These are phyloP conservation scores for Oryza brachyantha DNA, from an alignment of 176 grass and related monocot species.

Conservation along the genomic window DNA sequence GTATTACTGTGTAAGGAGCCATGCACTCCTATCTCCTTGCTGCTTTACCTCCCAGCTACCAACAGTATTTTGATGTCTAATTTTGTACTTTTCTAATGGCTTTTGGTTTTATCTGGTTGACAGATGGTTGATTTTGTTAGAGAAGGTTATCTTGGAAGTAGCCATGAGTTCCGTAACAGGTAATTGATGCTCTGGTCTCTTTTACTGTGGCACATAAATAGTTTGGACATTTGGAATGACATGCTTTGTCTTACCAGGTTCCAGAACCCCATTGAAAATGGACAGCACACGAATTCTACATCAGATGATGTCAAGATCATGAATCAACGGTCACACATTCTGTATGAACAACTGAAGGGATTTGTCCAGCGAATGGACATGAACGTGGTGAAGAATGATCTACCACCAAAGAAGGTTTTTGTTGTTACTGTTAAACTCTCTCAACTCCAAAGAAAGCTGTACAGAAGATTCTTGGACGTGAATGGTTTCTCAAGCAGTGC, in stretches of 20 bases:
- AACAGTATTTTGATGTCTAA: slow-evolving; percentile 26
- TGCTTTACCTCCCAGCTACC: slow-evolving; percentile 17
- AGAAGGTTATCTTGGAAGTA: slow-evolving; percentile 95
- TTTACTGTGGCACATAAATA: background rate
- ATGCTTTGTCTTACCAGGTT: slow-evolving; percentile 55
- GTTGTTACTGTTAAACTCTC: slow-evolving; percentile 96
- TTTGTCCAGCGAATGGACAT: slow-evolving; percentile 97
- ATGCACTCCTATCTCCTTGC: slow-evolving; percentile 13
- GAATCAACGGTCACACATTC: slow-evolving; percentile 96
- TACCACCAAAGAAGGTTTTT: slow-evolving; percentile 96
- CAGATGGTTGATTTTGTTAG: slow-evolving; percentile 99
- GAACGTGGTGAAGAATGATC: slow-evolving; percentile 98
- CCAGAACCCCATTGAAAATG: slow-evolving; percentile 99
- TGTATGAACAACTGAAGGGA: slow-evolving; percentile 96
- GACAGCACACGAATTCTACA: slow-evolving; percentile 93
- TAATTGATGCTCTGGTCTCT: slow-evolving; percentile 27
- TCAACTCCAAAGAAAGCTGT: slow-evolving; percentile 83
- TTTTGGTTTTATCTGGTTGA: slow-evolving; percentile 44
- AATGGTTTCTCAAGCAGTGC: slow-evolving; percentile 73
- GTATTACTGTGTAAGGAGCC: slow-evolving; percentile 90
- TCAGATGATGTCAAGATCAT: slow-evolving; percentile 92
- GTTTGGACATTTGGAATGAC: slow-evolving; percentile 15
- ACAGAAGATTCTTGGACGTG: slow-evolving; percentile 90
- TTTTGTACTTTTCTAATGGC: slow-evolving; percentile 6
- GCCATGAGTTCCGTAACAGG: slow-evolving; percentile 97